These are phyloP conservation scores for Fonsecaea monophora DNA, from an alignment of 2,329 filamentous ascomycete genomes.

Conservation along the genomic window DNA sequence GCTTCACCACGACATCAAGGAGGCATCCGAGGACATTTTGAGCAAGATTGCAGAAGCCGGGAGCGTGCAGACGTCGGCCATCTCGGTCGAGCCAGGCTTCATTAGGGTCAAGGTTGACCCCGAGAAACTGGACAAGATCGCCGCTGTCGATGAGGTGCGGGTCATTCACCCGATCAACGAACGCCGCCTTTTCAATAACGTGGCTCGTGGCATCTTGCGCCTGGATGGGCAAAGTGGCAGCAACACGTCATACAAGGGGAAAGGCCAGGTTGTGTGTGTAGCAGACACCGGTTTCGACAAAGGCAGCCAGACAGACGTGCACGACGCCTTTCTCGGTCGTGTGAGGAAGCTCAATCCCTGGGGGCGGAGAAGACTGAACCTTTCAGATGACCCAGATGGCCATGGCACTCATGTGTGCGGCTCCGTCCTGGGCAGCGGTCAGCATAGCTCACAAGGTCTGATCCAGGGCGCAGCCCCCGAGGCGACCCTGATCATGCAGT, in stretches of 20 bases:
- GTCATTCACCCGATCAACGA: slow-evolving; percentile 31
- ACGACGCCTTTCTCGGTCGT: slow-evolving; percentile 35
- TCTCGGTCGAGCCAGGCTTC: not conserved
- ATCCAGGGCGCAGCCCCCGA: slow-evolving; percentile 38
- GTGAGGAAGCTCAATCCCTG: slow-evolving; percentile 7
- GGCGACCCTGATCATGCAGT: slow-evolving; percentile 39
- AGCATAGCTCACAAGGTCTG: slow-evolving; percentile 12
- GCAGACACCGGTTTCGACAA: slow-evolving; percentile 40
- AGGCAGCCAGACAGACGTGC: slow-evolving; percentile 28
- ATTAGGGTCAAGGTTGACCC: not conserved
- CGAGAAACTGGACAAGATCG: not conserved
- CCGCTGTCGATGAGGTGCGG: slow-evolving; percentile 18
- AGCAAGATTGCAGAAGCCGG: slow-evolving; percentile 8
- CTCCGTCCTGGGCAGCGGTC: slow-evolving; percentile 38
- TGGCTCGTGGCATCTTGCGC: slow-evolving; percentile 34
- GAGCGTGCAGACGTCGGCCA: not conserved
- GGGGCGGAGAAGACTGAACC: not conserved
- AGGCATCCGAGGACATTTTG: not conserved
- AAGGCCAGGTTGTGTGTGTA: slow-evolving; percentile 38
- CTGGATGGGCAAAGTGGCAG: slow-evolving; percentile 19
- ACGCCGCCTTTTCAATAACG: slow-evolving; percentile 36
- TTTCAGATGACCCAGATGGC: slow-evolving; percentile 33
- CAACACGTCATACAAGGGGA: slow-evolving; percentile 27
- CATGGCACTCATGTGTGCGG: slow-evolving; percentile 41
- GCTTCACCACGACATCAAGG: not conserved